Evolutionary conservation across 129 eudicot species (phyloP), one percentile per base, ranked within the genome.

Genomic region (Heracleum sosnowskyi): DNA sequence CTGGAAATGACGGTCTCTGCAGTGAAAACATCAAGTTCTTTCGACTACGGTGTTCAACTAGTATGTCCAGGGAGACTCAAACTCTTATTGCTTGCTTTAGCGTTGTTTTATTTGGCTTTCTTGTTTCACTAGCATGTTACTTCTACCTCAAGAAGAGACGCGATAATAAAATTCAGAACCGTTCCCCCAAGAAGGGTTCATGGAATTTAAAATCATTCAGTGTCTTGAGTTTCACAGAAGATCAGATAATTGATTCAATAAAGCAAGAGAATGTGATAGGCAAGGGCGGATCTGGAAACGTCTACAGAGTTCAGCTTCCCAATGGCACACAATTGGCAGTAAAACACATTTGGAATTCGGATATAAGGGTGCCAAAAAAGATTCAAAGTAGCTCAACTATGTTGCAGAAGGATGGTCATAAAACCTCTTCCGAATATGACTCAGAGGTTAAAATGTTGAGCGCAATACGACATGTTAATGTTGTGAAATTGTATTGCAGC

Each of bases 401-500:
- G 57, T 28, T 74, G 77, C 49, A 33, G 1, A 74, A 74, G 77
- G 55, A 60, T 5, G 40, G 77, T 20, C 57, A 34, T 0, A 15
- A 49, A 46, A 44, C 60, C n/a, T 74, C 77, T 12, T 46, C 77
- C 11, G 60, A 74, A 17, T 74, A 26, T 28, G 77, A 74, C 7
- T 31, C 57, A 0, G 77, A 74, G 57, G 77, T 74, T 5, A 49
- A 44, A 44, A 74, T 46, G 24, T 44, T 74, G 57, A 74, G 77
- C 39, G 39, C 77, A 7, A 74, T 74, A 74, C 22, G 57, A n/a
- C 77, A 74, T 16, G 60, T 44, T 11, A 74, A 44, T 44, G 77
- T 74, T 34, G 60, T 74, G n/a, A 74, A 74, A 74, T 6, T 74
- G 77, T 74, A 74, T 29, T 74, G 77, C 60, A 74, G 77, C 77